These are phyloP conservation scores for Geotrichum siamense DNA, from an alignment of 1,139 yeast genomes.

Conservation along the genomic window DNA sequence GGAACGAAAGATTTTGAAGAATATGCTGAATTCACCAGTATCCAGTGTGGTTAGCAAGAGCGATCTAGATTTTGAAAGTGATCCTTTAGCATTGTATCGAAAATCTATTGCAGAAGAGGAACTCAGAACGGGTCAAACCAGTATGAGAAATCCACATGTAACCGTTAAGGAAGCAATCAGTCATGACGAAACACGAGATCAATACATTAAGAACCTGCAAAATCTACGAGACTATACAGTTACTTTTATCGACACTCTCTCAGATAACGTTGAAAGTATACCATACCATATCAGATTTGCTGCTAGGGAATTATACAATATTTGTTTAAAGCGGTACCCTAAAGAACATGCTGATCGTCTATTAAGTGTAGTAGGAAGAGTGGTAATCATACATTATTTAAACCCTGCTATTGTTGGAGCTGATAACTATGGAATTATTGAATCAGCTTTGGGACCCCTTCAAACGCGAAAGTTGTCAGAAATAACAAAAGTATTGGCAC, in stretches of 20 bases:
- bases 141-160: constrained; percentile 41
- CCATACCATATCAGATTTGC: constrained; percentile 60
- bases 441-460: constrained; percentile 31
- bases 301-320: constrained; percentile 36
- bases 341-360: constrained; percentile 43
- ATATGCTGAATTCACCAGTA: constrained; percentile 49
- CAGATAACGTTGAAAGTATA: constrained; percentile 39
- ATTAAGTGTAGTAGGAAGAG: constrained; percentile 61
- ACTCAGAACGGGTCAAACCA: constrained; percentile 37
- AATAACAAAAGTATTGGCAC: constrained; percentile 54
- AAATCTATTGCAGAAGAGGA: constrained; percentile 44
- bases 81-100: constrained; percentile 57
- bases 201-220: constrained; percentile 69
- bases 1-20: constrained; percentile 50
- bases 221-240: constrained; percentile 64
- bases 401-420: constrained; percentile 63
- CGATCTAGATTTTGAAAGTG: constrained; percentile 65
- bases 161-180: constrained; percentile 69
- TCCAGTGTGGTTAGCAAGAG: constrained; percentile 48
- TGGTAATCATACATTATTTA: constrained; percentile 56
- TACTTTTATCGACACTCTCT: constrained; percentile 46
- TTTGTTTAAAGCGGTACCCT: constrained; percentile 44
- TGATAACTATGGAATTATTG: constrained; percentile 54
- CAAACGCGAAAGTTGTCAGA: constrained; percentile 50
- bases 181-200: constrained; percentile 59